phyloP scores from a whole-genome alignment of 352 stramenopile genomes.

The Phytophthora colocasiae region DNA sequence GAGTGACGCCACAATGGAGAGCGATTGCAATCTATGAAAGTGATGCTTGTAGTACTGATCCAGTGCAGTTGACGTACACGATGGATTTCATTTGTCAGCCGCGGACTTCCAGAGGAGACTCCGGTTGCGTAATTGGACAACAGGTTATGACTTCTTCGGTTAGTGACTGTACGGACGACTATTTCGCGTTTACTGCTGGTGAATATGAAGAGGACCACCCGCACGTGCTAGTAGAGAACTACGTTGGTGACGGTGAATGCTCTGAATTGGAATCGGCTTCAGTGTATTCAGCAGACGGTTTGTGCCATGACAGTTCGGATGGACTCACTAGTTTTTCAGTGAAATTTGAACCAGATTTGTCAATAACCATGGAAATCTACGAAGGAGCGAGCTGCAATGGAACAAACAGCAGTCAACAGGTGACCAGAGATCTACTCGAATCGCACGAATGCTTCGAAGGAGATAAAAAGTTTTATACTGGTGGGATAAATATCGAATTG shows the following conservation, averaged over 20 bases:
- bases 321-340: conserved; percentile 10
- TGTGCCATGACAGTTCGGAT: conserved; percentile 9
- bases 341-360: neutral
- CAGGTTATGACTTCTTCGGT: neutral
- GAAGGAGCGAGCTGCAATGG: neutral
- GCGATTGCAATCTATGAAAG: conserved; percentile 1
- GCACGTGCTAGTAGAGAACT: conserved; percentile 1
- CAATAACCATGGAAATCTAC: conserved; percentile 1
- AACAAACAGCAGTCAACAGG: neutral
- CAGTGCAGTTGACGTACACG: conserved; percentile 3
- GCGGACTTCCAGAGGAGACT: neutral
- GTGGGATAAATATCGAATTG: neutral
- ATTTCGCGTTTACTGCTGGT: conserved; percentile 1
- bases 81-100: conserved; percentile 9
- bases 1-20: conserved; percentile 11
- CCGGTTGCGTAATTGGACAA: neutral
- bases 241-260: conserved; percentile 5
- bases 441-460: conserved; percentile 1
- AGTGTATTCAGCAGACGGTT: conserved; percentile 4
- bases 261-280: conserved; percentile 1
- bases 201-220: neutral
- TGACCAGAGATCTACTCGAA: neutral
- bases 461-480: neutral
- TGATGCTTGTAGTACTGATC: neutral
- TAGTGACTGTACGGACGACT: conserved; percentile 1